These are phyloP conservation scores for Panicum virgatum DNA, from an alignment of 202 grass and related monocot species.

Conservation along the genomic window DNA sequence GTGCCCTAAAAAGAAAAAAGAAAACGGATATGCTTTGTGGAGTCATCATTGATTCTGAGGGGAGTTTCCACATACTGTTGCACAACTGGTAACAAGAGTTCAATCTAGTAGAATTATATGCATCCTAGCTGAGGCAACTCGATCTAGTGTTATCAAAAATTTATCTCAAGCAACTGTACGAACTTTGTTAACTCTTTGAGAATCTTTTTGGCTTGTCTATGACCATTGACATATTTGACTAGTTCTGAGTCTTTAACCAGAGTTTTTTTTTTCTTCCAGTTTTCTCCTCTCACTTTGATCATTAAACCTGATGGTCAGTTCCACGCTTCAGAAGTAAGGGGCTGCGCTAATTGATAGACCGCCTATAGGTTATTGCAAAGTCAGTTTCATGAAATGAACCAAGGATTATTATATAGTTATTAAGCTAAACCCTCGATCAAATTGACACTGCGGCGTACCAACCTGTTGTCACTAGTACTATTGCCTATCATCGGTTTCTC, in stretches of 20 bases:
- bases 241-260: not conserved
- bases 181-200: not conserved
- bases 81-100: not conserved
- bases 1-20: no score
- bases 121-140: not conserved
- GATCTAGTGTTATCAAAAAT: not conserved
- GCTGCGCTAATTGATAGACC: no score
- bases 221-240: not conserved
- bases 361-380: no score
- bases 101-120: not conserved
- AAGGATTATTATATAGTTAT: not conserved
- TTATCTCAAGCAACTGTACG: not conserved
- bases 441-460: no score
- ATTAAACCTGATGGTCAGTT: not conserved
- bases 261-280: not conserved
- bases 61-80: not conserved
- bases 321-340: not conserved
- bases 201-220: no score
- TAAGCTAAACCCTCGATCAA: no score
- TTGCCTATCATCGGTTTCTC: not conserved
- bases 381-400: not conserved
- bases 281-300: not conserved
- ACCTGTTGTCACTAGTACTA: not conserved
- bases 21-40: not conserved
- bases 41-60: not conserved